Evolutionary conservation across 352 stramenopile genomes (phyloP), one percentile per base, ranked within the genome.

Genomic region (Phytophthora ohioensis): DNA sequence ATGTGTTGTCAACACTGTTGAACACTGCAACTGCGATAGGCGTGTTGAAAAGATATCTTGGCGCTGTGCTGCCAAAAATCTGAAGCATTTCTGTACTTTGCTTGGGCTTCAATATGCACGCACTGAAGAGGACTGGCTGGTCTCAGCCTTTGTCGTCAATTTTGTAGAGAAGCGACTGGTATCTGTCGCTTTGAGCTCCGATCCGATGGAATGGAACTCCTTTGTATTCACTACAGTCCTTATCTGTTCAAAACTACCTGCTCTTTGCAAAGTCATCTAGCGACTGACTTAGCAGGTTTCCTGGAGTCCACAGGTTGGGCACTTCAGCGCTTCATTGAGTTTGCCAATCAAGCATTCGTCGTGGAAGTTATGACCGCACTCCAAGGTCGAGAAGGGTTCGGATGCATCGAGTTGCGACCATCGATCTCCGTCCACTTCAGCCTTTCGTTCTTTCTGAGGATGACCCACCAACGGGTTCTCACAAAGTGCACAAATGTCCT

Each of bases 281-380:
- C 9, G 55, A 36, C 32, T 27, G 17, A 17, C 32, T 76, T 35
- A 76, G 46, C 36, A 69, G 1, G 27, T 9, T 43, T 81, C 70
- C 42, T 74, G 54, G 54, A 64, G 42, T 32, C 75, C 77, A 36
- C 82, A 92, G 7, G 71, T 86, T 7, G 84, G 82, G 43, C 85
- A 93, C 32, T 73, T 41, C 42, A 91, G 74, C 8, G 47, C 55
- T 55, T 87, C 72, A 56, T 91, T 93, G 41, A 91, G 71, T 62
- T 85, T 88, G 21, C 71, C 62, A 2, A 90, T 64, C 32, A 88
- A 75, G 64, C 84, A 91, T 54, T 91, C 82, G 67, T 93, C 84
- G 68, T 93, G 84, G 69, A 91, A 91, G 27, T 77, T 71, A 43
- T 91, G 84, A 32, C 82, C 84, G 39, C 84, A 93, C n/a, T 21